phyloP scores from a whole-genome alignment of 495 filamentous ascomycete species.

The Daldinia loculata region DNA sequence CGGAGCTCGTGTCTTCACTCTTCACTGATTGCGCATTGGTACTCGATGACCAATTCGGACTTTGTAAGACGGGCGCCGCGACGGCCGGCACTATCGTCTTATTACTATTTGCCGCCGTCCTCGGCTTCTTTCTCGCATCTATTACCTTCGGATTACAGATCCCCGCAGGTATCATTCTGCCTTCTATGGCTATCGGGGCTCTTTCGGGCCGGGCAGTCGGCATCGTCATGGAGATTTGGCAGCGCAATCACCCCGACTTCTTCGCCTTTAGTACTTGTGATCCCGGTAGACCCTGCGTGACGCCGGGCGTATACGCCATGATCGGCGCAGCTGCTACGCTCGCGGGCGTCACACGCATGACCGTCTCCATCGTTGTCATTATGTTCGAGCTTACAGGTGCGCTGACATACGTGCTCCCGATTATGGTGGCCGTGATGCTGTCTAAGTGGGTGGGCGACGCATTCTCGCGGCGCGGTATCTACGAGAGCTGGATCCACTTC shows the following conservation, averaged over 20 bases:
- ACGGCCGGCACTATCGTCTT: conserved; percentile 79
- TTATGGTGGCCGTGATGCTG: conserved; percentile 99
- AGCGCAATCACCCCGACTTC: conserved; percentile 76
- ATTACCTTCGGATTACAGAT: conserved; percentile 97
- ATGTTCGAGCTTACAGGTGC: conserved; percentile 99
- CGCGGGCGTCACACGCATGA: conserved; percentile 98
- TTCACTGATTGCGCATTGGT: conserved; percentile 88
- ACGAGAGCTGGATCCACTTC: conserved; percentile 97
- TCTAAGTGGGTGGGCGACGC: conserved; percentile 99
- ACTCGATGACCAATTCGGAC: conserved; percentile 81
- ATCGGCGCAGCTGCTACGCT: conserved; percentile 96
- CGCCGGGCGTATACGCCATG: conserved; percentile 94
- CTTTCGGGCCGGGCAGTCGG: conserved; percentile 92
- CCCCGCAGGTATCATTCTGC: conserved; percentile 94
- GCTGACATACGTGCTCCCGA: conserved; percentile 94
- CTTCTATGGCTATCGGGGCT: conserved; percentile 96
- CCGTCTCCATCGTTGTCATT: conserved; percentile 95
- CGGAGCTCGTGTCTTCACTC: conserved; percentile 88
- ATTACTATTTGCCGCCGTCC: conserved; percentile 77
- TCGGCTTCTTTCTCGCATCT: conserved; percentile 86
- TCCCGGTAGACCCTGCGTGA: conserved; percentile 89
- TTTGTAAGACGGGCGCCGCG: conserved; percentile 80
- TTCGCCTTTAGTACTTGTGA: conserved; percentile 83
- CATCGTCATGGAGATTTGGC: conserved; percentile 89
- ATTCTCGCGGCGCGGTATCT: conserved; percentile 92